A percentile compares a stretch with the other conserved stretches of the same genome.
Conservation (phyloP, 768 basidiomycete species). For the Collybiopsis luxurians region DNA sequence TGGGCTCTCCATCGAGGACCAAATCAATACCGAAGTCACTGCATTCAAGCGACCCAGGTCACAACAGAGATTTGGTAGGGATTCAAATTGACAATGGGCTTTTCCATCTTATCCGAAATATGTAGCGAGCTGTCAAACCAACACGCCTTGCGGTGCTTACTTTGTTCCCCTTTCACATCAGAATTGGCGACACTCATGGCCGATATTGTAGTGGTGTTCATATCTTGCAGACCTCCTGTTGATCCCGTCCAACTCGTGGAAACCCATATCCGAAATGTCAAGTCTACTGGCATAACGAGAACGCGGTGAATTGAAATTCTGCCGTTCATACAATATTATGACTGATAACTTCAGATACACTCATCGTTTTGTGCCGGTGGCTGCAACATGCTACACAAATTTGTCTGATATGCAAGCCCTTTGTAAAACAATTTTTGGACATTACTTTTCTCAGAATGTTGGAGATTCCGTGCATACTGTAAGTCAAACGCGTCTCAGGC, state of each 20-base stretch:
- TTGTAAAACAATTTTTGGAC: slow-evolving; percentile 50
- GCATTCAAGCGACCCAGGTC: slow-evolving; percentile 64
- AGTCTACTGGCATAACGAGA: slow-evolving; percentile 57
- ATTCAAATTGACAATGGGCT: not conserved
- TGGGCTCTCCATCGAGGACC: slow-evolving; percentile 56
- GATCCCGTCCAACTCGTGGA: slow-evolving; percentile 71
- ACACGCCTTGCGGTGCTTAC: slow-evolving; percentile 68
- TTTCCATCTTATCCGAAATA: not conserved
- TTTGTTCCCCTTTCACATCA: not conserved
- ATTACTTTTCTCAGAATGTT: slow-evolving; percentile 48
- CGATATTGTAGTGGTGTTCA: slow-evolving; percentile 60
- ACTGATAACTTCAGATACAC: slow-evolving; percentile 47
- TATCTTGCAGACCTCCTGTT: slow-evolving; percentile 75
- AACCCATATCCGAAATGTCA: slow-evolving; percentile 60
- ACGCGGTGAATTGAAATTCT: slow-evolving; percentile 47
- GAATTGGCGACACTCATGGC: slow-evolving; percentile 1
- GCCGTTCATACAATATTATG: slow-evolving; percentile 2
- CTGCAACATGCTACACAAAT: slow-evolving; percentile 65
- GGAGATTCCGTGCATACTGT: slow-evolving; percentile 45
- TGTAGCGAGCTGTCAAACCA: slow-evolving; percentile 73
- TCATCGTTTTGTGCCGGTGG: slow-evolving; percentile 71
- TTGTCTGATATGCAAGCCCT: slow-evolving; percentile 65
- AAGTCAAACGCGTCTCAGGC: slow-evolving; percentile 13
- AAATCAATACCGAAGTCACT: slow-evolving; percentile 69
- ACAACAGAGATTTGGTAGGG: slow-evolving; percentile 66